These are phyloP conservation scores for Piper betle DNA, from an alignment of 164 flowering plant genomes.

Conservation along the genomic window DNA sequence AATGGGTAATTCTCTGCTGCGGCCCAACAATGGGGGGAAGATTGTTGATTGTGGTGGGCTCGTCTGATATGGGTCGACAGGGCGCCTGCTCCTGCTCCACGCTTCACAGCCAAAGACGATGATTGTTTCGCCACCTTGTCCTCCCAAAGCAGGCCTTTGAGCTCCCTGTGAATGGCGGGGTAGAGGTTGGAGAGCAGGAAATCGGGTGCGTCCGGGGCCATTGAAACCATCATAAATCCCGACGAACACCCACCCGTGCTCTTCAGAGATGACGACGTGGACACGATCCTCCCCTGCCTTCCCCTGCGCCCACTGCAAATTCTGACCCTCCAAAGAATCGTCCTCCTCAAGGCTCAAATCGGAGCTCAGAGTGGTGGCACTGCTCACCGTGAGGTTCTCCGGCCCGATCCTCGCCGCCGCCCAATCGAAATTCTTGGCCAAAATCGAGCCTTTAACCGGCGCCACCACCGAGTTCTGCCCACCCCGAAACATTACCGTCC, in stretches of 20 bases:
- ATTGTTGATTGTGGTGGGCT: constrained; percentile 1
- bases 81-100: not conserved
- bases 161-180: constrained; percentile 37
- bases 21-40: constrained; percentile 5
- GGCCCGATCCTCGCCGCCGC: constrained; percentile 11
- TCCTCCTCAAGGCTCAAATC: constrained; percentile 27
- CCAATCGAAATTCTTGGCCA: constrained; percentile 21
- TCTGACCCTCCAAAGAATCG: constrained; percentile 29
- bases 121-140: constrained; percentile 16
- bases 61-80: not conserved
- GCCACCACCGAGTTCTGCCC: constrained; percentile 21
- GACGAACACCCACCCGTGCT: constrained; percentile 80
- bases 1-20: constrained; percentile 14
- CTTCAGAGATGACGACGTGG: constrained; percentile 62
- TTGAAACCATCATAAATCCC: constrained; percentile 98
- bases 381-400: constrained; percentile 12
- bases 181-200: constrained; percentile 48
- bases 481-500: constrained; percentile 11
- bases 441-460: constrained; percentile 15
- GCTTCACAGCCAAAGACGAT: constrained; percentile 2
- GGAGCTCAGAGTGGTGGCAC: constrained; percentile 27
- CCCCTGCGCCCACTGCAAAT: constrained; percentile 89
- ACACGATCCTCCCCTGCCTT: constrained; percentile 82
- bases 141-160: constrained; percentile 45
- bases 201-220: constrained; percentile 95